phyloP scores from a whole-genome alignment of 129 eudicot genomes.

The Arctium minus region DNA sequence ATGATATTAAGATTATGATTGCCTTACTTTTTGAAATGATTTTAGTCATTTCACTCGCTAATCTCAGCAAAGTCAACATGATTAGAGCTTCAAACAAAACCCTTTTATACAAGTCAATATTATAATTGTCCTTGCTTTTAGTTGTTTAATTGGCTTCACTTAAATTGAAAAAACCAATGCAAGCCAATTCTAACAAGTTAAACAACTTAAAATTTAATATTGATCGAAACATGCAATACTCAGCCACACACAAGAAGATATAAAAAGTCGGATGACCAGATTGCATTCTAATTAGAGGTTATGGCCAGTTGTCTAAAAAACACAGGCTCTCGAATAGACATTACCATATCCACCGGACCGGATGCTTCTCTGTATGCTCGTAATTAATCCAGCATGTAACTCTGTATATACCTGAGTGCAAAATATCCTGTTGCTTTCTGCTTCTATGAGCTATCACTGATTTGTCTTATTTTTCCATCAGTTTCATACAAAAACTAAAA shows the following conservation, averaged over 20 bases:
- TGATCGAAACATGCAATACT: background rate
- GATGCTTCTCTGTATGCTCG: background rate
- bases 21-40: background rate
- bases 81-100: background rate
- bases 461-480: background rate
- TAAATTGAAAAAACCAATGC: background rate
- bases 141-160: background rate
- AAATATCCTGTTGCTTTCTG: background rate
- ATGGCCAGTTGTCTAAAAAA: too few relatives aligned
- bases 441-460: background rate
- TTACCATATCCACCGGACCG: background rate
- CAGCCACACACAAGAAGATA: too few relatives aligned
- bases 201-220: background rate
- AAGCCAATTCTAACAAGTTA: background rate
- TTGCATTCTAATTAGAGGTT: too few relatives aligned
- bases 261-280: too few relatives aligned
- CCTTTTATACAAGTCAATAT: background rate
- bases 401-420: background rate
- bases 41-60: background rate
- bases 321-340: too few relatives aligned
- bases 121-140: background rate
- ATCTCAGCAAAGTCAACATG: background rate
- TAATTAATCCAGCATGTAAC: background rate
- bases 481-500: background rate
- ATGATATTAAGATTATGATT: background rate